Evolutionary conservation across 192 early-diverging fungal species (phyloP).

Genomic region (Haplosporangium gracile): DNA sequence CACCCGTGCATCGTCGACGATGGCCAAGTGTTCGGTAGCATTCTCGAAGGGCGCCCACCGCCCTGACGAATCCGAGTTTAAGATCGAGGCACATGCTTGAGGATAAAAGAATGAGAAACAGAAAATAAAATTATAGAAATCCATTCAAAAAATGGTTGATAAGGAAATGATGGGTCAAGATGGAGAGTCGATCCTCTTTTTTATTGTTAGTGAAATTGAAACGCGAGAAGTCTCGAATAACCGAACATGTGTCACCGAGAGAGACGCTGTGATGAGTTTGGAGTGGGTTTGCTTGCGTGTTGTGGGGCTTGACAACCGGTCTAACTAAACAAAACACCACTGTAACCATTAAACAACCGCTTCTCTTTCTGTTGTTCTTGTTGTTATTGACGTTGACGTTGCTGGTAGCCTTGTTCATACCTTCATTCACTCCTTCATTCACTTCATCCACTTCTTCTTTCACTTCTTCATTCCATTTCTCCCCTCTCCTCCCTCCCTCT

Average conservation of each 20-base stretch:
- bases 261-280: background rate
- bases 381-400: background rate
- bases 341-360: background rate
- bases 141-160: background rate
- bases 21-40: constrained; percentile 92
- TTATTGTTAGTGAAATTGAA: background rate
- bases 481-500: background rate
- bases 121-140: background rate
- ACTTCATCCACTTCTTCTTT: background rate
- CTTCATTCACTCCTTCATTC: background rate
- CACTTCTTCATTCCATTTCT: background rate
- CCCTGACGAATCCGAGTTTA: constrained; percentile 51
- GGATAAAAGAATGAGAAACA: background rate
- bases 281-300: too few species aligned
- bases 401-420: too few species aligned
- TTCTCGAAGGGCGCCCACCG: constrained; percentile 49
- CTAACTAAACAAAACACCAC: background rate
- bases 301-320: too few species aligned
- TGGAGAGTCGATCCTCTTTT: background rate
- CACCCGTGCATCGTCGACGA: constrained; percentile 91
- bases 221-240: background rate
- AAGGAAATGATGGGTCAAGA: background rate
- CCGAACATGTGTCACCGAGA: background rate
- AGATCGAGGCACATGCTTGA: constrained; percentile 52
- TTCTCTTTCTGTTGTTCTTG: background rate